A percentile compares a stretch with the other conserved stretches of the same genome.
Conservation (phyloP, 1,284 basidiomycete species). For the Neolentinus lepideus region DNA sequence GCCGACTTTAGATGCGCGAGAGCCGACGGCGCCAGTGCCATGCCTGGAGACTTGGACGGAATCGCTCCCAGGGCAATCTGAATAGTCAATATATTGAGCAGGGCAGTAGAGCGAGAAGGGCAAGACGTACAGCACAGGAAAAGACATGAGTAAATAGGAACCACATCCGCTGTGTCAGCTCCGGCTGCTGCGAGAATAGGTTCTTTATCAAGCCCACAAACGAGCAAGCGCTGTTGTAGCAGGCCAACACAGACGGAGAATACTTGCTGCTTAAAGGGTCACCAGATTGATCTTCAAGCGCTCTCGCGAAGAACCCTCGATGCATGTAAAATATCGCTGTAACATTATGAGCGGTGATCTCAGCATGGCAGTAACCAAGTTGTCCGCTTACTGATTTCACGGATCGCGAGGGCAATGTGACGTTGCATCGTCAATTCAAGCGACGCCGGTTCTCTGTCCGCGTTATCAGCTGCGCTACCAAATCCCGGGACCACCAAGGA, state of each 20-base stretch:
- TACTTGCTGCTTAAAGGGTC: constrained; percentile 67
- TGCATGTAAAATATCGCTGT: constrained; percentile 66
- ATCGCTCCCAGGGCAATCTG: constrained; percentile 67
- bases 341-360: too few species aligned
- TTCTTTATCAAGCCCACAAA: constrained; percentile 59
- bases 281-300: constrained; percentile 49
- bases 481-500: constrained; percentile 60
- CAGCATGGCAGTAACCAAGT: not conserved
- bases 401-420: constrained; percentile 54
- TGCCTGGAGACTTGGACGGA: constrained; percentile 48
- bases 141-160: constrained; percentile 69
- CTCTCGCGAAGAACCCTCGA: constrained; percentile 64
- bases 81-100: constrained; percentile 2
- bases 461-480: constrained; percentile 34
- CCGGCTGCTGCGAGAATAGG: constrained; percentile 55
- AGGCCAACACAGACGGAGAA: constrained; percentile 59
- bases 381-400: constrained; percentile 48
- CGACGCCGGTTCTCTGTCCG: constrained; percentile 33
- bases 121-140: constrained; percentile 54
- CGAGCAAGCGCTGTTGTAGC: constrained; percentile 59
- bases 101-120: not conserved
- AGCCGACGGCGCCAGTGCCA: constrained; percentile 56
- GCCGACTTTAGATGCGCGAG: constrained; percentile 57
- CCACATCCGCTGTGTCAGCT: constrained; percentile 63
- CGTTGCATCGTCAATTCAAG: constrained; percentile 57